Evolutionary conservation across 1,139 yeast genomes (phyloP).

Genomic region (Magnusiomyces fungicola): DNA sequence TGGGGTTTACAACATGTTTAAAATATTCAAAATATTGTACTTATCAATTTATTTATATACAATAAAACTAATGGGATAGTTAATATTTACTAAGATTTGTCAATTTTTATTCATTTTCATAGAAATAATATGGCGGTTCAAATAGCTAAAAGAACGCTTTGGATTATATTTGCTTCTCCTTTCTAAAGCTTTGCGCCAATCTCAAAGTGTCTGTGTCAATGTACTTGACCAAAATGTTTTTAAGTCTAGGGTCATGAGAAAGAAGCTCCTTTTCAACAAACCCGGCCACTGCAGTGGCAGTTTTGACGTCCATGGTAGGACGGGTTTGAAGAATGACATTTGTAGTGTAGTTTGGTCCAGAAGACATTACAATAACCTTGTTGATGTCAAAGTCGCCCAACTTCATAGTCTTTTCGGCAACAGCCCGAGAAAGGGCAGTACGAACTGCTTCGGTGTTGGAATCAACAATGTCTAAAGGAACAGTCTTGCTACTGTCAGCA

Average conservation of each 20-base stretch:
- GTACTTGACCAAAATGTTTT: slow-evolving; percentile 33
- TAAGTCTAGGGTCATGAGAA: slow-evolving; percentile 31
- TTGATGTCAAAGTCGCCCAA: slow-evolving; percentile 26
- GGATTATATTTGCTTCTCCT: slow-evolving; percentile 4
- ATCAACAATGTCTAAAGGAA: slow-evolving; percentile 18
- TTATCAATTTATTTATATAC: too few species aligned
- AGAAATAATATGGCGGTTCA: too few species aligned
- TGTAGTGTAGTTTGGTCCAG: slow-evolving; percentile 27
- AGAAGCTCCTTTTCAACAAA: slow-evolving; percentile 31
- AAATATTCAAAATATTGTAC: too few species aligned
- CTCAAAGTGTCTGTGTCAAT: slow-evolving; percentile 14
- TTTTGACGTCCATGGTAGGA: slow-evolving; percentile 12
- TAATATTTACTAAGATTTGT: too few species aligned
- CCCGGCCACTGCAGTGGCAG: slow-evolving; percentile 11
- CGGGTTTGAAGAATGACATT: slow-evolving; percentile 13
- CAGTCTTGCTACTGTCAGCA: slow-evolving; percentile 44
- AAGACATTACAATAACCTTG: slow-evolving; percentile 23
- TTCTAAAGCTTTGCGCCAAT: neutral
- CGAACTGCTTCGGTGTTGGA: slow-evolving; percentile 18
- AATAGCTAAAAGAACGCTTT: too few species aligned
- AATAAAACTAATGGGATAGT: slow-evolving; percentile 1
- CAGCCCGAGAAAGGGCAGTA: slow-evolving; percentile 15
- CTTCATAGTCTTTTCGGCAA: slow-evolving; percentile 1
- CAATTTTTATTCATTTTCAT: too few species aligned
- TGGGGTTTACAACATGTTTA: too few species aligned